Conservation (phyloP, 1,284 basidiomycete genomes). For the Fomitopsis pinicola region DNA sequence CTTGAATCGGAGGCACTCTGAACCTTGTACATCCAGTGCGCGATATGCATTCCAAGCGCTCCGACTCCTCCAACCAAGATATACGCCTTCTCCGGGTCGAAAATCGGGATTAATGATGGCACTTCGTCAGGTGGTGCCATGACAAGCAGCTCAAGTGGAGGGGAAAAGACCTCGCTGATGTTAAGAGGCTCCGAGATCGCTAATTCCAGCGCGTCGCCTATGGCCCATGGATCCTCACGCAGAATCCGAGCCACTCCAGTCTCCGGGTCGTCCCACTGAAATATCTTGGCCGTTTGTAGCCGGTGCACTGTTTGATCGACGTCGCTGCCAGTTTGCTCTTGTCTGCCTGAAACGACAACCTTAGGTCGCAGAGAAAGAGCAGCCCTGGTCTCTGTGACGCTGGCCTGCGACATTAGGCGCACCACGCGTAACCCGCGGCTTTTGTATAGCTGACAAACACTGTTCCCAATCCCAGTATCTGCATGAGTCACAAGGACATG, state of each 20-base stretch:
- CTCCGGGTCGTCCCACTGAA: constrained; percentile 12
- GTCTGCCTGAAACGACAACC: constrained; percentile 10
- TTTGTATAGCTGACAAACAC: constrained; percentile 4
- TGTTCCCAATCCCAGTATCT: neutral
- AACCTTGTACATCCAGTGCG: constrained; percentile 38
- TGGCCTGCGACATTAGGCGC: neutral
- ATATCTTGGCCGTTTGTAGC: neutral
- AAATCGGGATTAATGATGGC: neutral
- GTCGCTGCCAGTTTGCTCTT: neutral
- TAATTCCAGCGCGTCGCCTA: constrained; percentile 9
- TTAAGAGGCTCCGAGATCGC: neutral
- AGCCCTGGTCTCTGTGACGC: neutral
- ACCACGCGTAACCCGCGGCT: constrained; percentile 1
- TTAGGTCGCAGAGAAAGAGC: neutral
- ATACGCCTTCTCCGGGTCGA: constrained; percentile 12
- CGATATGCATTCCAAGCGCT: constrained; percentile 27
- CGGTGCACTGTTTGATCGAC: neutral
- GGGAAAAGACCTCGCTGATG: neutral
- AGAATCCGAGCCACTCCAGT: constrained; percentile 6
- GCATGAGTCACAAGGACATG: constrained; percentile 7
- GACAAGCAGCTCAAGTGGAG: neutral
- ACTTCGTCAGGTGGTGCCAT: neutral
- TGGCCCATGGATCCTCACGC: constrained; percentile 7
- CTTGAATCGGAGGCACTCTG: neutral
- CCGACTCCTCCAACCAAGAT: constrained; percentile 18